Base-by-base conservation (phyloP, 306 rosid genomes). In the Trifolium dubium region DNA sequence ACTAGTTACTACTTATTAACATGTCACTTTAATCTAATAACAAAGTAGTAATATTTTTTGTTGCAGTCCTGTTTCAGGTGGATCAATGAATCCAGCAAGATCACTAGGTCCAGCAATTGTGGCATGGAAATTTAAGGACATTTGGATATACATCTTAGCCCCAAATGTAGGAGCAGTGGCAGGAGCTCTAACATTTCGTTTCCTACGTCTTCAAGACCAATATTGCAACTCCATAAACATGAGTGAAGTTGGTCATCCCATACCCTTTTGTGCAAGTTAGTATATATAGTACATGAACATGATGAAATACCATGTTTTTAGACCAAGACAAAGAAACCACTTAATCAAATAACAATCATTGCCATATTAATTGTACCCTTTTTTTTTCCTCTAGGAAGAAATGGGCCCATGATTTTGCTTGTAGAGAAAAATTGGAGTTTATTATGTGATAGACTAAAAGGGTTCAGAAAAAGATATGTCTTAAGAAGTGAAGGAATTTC, bases 51-150 rank as follows among this genome's bases (percentile, higher is more conserved):
- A 4, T 71, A 32, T 23, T 2, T 40, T 70, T 70, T 19, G 62
- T 72, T 83, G 75, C 76, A 90, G 98, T 17, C 92, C 98, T 3
- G 83, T 89, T 40, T 93, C 97, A 17, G 98, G 97, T 50, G 97
- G 95, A 69, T 90, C 97, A 65, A 72, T 92, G 98, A 92, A 90
- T 65, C 98, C 98, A 28, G 92, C 95, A 74, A 90, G 98, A 81
- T 92, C 97, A 37, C 49, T 92, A 23, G 97, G 98, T 29, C 96
- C 97, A 54, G 97, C 97, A 61, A 85, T 93, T 28, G 39, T 89
- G 19, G 65, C 98, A 56, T 84, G 93, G 87, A 82, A 89, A 76
- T 93, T 89, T 68, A 73, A 83, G 14, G 80, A 79, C 80, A 78
- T 89, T 5, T 90, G 97, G 97, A 84, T 90, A 65, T 93, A 89